A percentile compares a stretch with the other conserved stretches of the same genome.
Conservation (phyloP, 2,329 filamentous ascomycete genomes). For the Neocucurbitaria cava region DNA sequence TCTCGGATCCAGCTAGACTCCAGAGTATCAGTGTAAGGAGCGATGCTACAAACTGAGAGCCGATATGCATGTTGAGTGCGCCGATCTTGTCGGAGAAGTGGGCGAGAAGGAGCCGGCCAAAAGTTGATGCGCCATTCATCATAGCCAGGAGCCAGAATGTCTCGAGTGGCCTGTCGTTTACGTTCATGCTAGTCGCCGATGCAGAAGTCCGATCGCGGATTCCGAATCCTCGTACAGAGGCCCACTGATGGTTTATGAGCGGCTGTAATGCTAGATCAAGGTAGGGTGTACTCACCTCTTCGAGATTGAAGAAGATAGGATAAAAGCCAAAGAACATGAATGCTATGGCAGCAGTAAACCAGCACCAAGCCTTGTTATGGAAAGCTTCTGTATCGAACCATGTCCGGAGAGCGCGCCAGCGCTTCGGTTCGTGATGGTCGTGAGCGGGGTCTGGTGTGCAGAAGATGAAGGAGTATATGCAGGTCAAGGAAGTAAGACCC, state of each 20-base stretch:
- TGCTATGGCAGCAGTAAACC: conserved; percentile 54
- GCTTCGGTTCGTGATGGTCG: conserved; percentile 47
- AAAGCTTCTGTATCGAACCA: conserved; percentile 57
- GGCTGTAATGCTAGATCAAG: neutral
- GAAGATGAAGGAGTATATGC: conserved; percentile 51
- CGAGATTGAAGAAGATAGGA: conserved; percentile 60
- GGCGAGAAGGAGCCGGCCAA: conserved; percentile 56
- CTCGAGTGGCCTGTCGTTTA: conserved; percentile 46
- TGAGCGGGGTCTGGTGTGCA: conserved; percentile 54
- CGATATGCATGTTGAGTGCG: conserved; percentile 55
- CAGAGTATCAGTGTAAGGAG: conserved; percentile 55
- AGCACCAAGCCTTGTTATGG: conserved; percentile 51
- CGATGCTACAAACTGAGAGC: conserved; percentile 50
- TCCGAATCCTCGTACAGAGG: conserved; percentile 52
- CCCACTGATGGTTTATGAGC: conserved; percentile 51
- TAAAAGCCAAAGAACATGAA: conserved; percentile 62
- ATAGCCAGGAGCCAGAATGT: conserved; percentile 59
- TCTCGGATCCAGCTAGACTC: conserved; percentile 49
- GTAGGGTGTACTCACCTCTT: conserved; percentile 48
- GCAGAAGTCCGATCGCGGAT: conserved; percentile 37
- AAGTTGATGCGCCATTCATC: conserved; percentile 58
- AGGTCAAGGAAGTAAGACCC: conserved; percentile 50
- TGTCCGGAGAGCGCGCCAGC: conserved; percentile 46
- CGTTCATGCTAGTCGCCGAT: conserved; percentile 8
- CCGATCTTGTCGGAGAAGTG: conserved; percentile 55